Evolutionary conservation across 75 land plant genomes (phyloP).

Genomic region (Cupressus sempervirens): DNA sequence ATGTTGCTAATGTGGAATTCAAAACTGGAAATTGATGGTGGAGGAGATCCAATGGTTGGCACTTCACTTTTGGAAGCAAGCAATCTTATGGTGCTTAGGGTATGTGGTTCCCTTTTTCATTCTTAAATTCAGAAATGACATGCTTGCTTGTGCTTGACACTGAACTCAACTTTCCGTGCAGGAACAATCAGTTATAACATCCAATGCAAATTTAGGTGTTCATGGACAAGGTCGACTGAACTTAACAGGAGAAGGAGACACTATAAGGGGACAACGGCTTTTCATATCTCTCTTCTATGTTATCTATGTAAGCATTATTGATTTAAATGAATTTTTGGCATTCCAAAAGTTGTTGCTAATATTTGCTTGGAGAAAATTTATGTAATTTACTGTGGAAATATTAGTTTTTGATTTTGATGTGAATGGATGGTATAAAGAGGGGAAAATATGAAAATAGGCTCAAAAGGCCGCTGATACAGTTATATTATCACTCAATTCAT

Average conservation of each 20-base stretch:
- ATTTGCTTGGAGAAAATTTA: not conserved
- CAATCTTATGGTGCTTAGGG: constrained; percentile 83
- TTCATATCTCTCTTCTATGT: constrained; percentile 84
- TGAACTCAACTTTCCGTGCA: constrained; percentile 21
- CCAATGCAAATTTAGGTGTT: constrained; percentile 86
- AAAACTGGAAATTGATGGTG: constrained; percentile 77
- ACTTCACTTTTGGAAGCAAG: constrained; percentile 84
- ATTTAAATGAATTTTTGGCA: not conserved
- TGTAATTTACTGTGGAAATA: not conserved
- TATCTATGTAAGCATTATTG: constrained; percentile 57
- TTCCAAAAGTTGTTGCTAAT: not conserved
- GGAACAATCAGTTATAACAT: constrained; percentile 72
- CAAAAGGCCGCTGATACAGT: not conserved
- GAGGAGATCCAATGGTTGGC: constrained; percentile 63
- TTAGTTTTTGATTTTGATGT: not conserved
- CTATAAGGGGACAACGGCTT: constrained; percentile 75
- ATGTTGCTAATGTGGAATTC: constrained; percentile 98
- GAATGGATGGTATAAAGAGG: not conserved
- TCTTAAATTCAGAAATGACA: not conserved
- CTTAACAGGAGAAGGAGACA: constrained; percentile 77
- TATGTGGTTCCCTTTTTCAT: constrained; percentile 16
- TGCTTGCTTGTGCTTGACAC: not conserved
- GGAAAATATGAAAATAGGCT: not conserved
- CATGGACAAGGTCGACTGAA: constrained; percentile 91
- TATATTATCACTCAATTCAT: not conserved